phyloP scores from a whole-genome alignment of 2,329 filamentous ascomycete species.

The Colletotrichum musicola region DNA sequence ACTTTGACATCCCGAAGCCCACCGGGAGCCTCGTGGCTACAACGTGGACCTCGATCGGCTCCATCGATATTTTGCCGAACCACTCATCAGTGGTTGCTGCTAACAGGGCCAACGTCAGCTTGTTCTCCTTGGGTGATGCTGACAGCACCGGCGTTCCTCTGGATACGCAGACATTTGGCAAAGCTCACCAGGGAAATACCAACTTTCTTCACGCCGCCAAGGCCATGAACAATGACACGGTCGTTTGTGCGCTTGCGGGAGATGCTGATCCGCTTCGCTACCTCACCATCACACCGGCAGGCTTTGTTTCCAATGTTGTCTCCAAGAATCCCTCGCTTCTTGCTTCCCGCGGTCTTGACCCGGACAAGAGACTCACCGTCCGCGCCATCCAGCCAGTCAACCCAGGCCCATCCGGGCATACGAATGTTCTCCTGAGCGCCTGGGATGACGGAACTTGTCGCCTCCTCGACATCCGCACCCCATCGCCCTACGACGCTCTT shows the following conservation, averaged over 20 bases:
- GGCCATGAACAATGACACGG: constrained; percentile 58
- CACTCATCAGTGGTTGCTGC: constrained; percentile 35
- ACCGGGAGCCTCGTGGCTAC: constrained; percentile 46
- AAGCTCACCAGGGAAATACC: constrained; percentile 38
- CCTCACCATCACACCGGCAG: constrained; percentile 60
- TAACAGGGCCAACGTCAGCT: constrained; percentile 36
- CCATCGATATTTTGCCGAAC: constrained; percentile 32
- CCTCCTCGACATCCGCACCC: constrained; percentile 59
- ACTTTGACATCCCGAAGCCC: constrained; percentile 43
- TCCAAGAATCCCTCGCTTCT: constrained; percentile 48
- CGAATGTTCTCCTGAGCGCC: constrained; percentile 60
- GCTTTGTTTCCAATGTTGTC: constrained; percentile 53
- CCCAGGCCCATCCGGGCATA: constrained; percentile 44
- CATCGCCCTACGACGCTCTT: constrained; percentile 58
- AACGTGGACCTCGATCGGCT: constrained; percentile 44
- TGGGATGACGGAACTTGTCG: constrained; percentile 66
- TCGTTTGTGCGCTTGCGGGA: constrained; percentile 61
- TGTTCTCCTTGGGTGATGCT: constrained; percentile 36
- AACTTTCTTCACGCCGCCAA: constrained; percentile 52
- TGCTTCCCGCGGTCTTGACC: constrained; percentile 43
- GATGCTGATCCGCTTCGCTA: constrained; percentile 58
- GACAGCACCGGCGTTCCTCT: constrained; percentile 13
- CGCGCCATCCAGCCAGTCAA: constrained; percentile 61
- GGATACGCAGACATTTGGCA: constrained; percentile 32
- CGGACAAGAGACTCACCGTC: constrained; percentile 54